phyloP scores from a whole-genome alignment of 108 stramenopile genomes.

The Schizochytrium sp. region DNA sequence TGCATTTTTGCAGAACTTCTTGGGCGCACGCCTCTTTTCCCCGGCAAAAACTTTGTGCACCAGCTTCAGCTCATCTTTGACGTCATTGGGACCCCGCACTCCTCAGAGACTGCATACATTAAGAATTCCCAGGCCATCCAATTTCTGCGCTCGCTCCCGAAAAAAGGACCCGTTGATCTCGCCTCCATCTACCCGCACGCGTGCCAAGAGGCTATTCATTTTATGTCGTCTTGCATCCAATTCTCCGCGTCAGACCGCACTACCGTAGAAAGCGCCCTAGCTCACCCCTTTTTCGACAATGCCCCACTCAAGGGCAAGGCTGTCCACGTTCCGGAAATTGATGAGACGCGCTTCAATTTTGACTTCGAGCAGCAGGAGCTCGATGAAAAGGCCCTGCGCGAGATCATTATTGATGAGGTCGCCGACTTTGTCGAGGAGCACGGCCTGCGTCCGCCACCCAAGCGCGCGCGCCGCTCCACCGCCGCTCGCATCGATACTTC shows the following conservation, averaged over 20 bases:
- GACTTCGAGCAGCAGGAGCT: constrained; percentile 20
- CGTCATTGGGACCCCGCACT: constrained; percentile 43
- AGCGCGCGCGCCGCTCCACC: background rate
- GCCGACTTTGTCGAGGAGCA: background rate
- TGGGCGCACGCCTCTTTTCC: constrained; percentile 52
- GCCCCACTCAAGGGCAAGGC: constrained; percentile 6
- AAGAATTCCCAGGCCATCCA: constrained; percentile 39
- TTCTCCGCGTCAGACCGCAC: constrained; percentile 44
- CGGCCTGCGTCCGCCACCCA: background rate
- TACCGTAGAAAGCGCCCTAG: constrained; percentile 39
- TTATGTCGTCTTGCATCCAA: constrained; percentile 35
- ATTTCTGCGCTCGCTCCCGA: constrained; percentile 33
- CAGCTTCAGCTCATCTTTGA: constrained; percentile 64
- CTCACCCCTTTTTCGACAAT: constrained; percentile 42
- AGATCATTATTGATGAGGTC: constrained; percentile 21
- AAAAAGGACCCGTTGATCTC: constrained; percentile 25
- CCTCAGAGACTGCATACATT: background rate
- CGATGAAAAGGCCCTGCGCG: background rate
- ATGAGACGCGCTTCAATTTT: background rate
- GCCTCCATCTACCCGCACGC: constrained; percentile 36
- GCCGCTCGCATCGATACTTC: background rate
- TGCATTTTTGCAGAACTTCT: constrained; percentile 62
- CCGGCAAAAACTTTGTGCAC: constrained; percentile 59
- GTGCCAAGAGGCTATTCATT: constrained; percentile 23
- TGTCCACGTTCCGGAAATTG: background rate